Evolutionary conservation across 225 moss, liverwort and hornwort genomes (phyloP).

Genomic region (Polytrichum commune): DNA sequence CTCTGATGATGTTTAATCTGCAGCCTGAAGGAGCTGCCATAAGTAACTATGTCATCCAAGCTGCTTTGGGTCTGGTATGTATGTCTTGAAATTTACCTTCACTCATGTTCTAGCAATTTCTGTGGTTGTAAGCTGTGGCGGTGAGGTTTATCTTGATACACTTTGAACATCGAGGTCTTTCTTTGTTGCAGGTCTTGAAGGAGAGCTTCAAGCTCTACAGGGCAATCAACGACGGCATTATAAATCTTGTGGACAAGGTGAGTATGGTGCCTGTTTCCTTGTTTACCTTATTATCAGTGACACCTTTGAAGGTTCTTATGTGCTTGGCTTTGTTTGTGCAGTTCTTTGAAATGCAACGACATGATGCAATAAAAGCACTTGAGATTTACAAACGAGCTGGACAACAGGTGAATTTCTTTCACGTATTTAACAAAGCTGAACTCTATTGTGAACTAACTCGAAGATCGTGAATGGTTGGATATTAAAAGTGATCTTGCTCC

Average conservation of each 20-base stretch:
- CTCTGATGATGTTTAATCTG: conserved; percentile 7
- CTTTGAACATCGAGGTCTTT: not conserved
- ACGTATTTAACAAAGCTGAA: too few species aligned
- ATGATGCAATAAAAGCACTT: conserved; percentile 75
- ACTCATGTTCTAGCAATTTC: too few species aligned
- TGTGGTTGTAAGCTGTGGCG: too few species aligned
- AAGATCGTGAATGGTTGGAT: too few species aligned
- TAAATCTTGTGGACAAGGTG: conserved; percentile 99
- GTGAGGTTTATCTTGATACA: not conserved
- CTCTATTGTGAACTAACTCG: too few species aligned
- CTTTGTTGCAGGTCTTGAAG: conserved; percentile 76
- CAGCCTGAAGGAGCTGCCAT: conserved; percentile 99
- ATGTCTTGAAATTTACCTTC: not conserved
- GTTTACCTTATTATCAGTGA: too few species aligned
- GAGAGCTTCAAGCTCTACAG: conserved; percentile 99
- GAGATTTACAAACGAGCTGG: conserved; percentile 87
- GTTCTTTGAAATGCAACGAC: conserved; percentile 93
- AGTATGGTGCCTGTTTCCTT: conserved; percentile 8
- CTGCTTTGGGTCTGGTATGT: conserved; percentile 88
- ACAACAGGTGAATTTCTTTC: conserved; percentile 46
- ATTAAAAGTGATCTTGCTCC: too few species aligned
- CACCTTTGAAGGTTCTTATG: too few species aligned
- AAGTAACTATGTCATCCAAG: conserved; percentile 84
- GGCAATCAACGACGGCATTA: conserved; percentile 98
- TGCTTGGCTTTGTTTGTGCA: conserved; percentile 17